phyloP scores from a whole-genome alignment of 2,329 filamentous ascomycete species.

The Ophiocordyceps camponoti-saundersi region DNA sequence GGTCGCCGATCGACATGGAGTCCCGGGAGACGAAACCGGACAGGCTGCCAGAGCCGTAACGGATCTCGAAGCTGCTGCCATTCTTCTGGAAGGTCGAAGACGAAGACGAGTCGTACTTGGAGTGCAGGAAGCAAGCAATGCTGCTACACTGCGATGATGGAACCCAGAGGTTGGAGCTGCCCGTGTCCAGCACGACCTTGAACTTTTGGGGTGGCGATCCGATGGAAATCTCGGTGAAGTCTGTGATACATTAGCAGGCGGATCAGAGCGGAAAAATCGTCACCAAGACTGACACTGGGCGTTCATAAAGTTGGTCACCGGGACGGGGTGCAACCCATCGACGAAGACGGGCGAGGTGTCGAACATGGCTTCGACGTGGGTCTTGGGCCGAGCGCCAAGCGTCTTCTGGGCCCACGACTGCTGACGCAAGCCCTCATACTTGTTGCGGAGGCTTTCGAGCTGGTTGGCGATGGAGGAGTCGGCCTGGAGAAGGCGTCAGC shows the following conservation, averaged over 20 bases:
- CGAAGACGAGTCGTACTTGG: constrained; percentile 80
- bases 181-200: constrained; percentile 97
- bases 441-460: constrained; percentile 71
- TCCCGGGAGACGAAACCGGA: constrained; percentile 91
- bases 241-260: constrained; percentile 23
- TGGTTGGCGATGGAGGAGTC: constrained; percentile 67
- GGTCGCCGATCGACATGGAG: constrained; percentile 69
- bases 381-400: constrained; percentile 50
- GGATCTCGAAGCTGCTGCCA: constrained; percentile 80
- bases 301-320: constrained; percentile 95
- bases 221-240: constrained; percentile 93
- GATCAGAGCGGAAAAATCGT: constrained; percentile 3
- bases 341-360: constrained; percentile 20
- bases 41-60: constrained; percentile 87
- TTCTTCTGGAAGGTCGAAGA: constrained; percentile 92
- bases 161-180: constrained; percentile 98
- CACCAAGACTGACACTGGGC: constrained; percentile 66
- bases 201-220: constrained; percentile 86
- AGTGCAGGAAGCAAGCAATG: constrained; percentile 96
- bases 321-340: constrained; percentile 59
- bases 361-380: constrained; percentile 36
- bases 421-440: constrained; percentile 75
- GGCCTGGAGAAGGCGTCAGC: constrained; percentile 32
- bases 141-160: constrained; percentile 79
- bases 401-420: constrained; percentile 57